A percentile compares a stretch with the other conserved stretches of the same genome.
Evolutionary conservation across 306 rosid species (phyloP).

Genomic region (Senna siamea): DNA sequence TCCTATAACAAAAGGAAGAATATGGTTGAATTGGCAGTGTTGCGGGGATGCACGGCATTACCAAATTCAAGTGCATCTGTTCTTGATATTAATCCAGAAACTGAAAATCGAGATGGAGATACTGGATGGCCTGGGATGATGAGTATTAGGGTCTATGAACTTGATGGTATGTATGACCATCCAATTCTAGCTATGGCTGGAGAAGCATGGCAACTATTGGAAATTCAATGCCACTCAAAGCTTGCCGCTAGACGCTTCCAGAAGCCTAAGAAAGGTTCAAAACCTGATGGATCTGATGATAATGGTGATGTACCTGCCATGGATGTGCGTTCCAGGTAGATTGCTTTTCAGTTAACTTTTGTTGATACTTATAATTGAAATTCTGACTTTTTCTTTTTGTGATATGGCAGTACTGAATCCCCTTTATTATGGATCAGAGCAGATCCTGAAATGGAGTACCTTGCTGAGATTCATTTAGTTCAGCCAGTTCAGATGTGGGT

Average conservation of each 20-base stretch:
- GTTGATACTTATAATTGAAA: conserved; percentile 6
- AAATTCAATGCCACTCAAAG: conserved; percentile 92
- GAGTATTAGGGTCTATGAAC: conserved; percentile 95
- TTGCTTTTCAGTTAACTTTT: conserved; percentile 9
- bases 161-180: conserved; percentile 97
- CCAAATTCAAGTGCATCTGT: conserved; percentile 59
- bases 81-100: conserved; percentile 61
- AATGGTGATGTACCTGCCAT: conserved; percentile 78
- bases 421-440: conserved; percentile 97
- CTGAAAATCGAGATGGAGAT: conserved; percentile 81
- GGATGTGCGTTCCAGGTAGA: conserved; percentile 82
- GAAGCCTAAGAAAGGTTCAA: conserved; percentile 83
- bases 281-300: conserved; percentile 93
- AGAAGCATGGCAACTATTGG: conserved; percentile 87
- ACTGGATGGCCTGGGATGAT: conserved; percentile 99
- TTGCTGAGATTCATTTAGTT: conserved; percentile 85
- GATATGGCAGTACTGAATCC: conserved; percentile 72
- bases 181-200: conserved; percentile 97
- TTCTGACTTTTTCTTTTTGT: conserved; percentile 22
- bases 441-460: conserved; percentile 99
- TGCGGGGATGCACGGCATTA: conserved; percentile 82
- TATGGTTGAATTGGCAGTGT: conserved; percentile 92
- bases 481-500: conserved; percentile 99
- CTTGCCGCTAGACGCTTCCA: conserved; percentile 93
- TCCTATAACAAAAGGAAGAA: conserved; percentile 93